Evolutionary conservation across 129 eudicot genomes (phyloP).

Genomic region (Helianthus tuberosus): DNA sequence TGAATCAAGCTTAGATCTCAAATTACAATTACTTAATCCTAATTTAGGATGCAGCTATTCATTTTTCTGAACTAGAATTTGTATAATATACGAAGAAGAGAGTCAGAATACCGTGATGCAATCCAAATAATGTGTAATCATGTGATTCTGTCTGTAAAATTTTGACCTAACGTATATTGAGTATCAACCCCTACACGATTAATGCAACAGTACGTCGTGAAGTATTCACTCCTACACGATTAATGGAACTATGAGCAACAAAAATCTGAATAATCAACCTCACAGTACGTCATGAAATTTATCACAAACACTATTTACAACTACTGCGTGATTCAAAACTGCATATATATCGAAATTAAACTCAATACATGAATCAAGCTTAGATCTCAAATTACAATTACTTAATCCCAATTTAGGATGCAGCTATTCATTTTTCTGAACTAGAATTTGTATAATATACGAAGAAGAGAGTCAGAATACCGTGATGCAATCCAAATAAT

Average conservation of each 20-base stretch:
- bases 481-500: no score
- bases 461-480: no score
- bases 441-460: conserved; percentile 7
- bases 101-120: no score
- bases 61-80: conserved; percentile 12
- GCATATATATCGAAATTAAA: neutral
- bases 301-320: neutral
- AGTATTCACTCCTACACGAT: no score
- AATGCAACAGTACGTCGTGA: no score
- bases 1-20: conserved; percentile 18
- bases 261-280: neutral
- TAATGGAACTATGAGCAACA: neutral
- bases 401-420: neutral
- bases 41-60: neutral
- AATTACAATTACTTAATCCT: neutral
- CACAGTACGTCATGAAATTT: neutral
- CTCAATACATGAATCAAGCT: neutral
- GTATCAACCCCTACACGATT: no score
- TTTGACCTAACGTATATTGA: no score
- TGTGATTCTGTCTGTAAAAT: no score
- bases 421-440: conserved; percentile 1
- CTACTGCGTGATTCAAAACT: conserved; percentile 4
- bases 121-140: no score
- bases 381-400: conserved; percentile 15
- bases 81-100: neutral